These are phyloP conservation scores for Conticribra guillardii DNA, from an alignment of 108 stramenopile genomes.

Conservation along the genomic window DNA sequence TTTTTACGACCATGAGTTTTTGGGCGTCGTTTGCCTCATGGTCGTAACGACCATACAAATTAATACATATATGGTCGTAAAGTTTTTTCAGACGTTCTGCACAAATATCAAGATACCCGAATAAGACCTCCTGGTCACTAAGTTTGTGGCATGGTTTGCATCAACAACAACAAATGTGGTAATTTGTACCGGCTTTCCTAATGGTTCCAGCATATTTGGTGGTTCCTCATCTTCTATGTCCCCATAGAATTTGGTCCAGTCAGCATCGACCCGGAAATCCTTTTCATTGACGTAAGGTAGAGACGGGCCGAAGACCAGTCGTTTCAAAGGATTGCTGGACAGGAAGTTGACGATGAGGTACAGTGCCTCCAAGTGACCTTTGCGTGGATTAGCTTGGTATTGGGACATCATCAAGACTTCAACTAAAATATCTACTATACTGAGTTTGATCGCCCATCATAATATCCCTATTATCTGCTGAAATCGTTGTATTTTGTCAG, in stretches of 20 bases:
- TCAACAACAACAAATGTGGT: constrained; percentile 26
- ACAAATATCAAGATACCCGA: too few relatives aligned
- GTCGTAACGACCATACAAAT: too few relatives aligned
- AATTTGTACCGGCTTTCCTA: constrained; percentile 17
- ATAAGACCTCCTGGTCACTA: too few relatives aligned
- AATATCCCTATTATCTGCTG: constrained; percentile 47
- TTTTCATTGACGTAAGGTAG: not conserved
- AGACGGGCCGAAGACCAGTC: not conserved
- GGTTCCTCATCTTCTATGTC: constrained; percentile 24
- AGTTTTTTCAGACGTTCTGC: too few relatives aligned
- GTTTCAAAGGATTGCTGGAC: not conserved
- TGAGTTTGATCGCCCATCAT: constrained; percentile 47
- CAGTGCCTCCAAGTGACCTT: constrained; percentile 16
- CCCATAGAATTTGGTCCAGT: constrained; percentile 42
- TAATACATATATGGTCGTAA: too few relatives aligned
- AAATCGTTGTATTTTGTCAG: not conserved
- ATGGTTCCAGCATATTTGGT: constrained; percentile 15
- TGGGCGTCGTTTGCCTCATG: too few relatives aligned
- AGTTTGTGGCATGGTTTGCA: too few relatives aligned
- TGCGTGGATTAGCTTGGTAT: too few relatives aligned
- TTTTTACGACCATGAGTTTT: too few relatives aligned
- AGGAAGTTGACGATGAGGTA: constrained; percentile 23
- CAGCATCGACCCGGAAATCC: not conserved
- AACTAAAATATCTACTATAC: constrained; percentile 40
- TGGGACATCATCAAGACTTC: too few relatives aligned